Percentiles rank a stretch among this genome's conserved stretches.
phyloP scores from a whole-genome alignment of 2,329 filamentous ascomycete species.

The Talaromyces sp. region DNA sequence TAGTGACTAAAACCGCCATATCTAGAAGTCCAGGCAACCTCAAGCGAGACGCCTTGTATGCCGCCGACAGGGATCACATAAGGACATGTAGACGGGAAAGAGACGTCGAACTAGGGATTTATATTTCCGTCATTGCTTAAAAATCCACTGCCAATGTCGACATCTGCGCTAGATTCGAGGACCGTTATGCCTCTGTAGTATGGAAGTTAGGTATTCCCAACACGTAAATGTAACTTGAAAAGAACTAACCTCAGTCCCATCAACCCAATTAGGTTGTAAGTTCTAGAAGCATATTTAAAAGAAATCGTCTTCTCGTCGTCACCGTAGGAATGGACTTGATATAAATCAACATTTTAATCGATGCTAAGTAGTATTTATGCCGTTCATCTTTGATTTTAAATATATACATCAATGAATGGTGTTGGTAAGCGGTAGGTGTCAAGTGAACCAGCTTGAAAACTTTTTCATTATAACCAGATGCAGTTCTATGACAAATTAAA shows the following conservation, averaged over 20 bases:
- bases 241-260: slow-evolving; percentile 47
- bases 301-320: slow-evolving; percentile 38
- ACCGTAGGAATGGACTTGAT: slow-evolving; percentile 37
- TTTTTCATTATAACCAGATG: too few species aligned
- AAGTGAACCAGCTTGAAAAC: too few species aligned
- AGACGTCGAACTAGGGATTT: slow-evolving; percentile 35
- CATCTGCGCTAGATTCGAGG: slow-evolving; percentile 23
- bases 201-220: slow-evolving; percentile 22
- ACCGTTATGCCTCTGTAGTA: slow-evolving; percentile 22
- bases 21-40: slow-evolving; percentile 36
- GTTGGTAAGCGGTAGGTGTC: too few species aligned
- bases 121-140: slow-evolving; percentile 30
- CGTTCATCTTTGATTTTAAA: too few species aligned
- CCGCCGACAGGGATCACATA: slow-evolving; percentile 40
- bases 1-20: slow-evolving; percentile 37
- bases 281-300: slow-evolving; percentile 28
- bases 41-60: slow-evolving; percentile 29
- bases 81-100: slow-evolving; percentile 36
- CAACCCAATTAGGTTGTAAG: slow-evolving; percentile 44
- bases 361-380: too few species aligned
- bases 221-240: slow-evolving; percentile 19
- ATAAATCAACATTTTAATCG: too few species aligned
- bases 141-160: slow-evolving; percentile 32
- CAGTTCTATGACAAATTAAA: too few species aligned
- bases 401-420: too few species aligned